A percentile compares a stretch with the other conserved stretches of the same genome.
phyloP scores from a whole-genome alignment of 495 filamentous ascomycete genomes.

The Annulohypoxylon maeteangense region DNA sequence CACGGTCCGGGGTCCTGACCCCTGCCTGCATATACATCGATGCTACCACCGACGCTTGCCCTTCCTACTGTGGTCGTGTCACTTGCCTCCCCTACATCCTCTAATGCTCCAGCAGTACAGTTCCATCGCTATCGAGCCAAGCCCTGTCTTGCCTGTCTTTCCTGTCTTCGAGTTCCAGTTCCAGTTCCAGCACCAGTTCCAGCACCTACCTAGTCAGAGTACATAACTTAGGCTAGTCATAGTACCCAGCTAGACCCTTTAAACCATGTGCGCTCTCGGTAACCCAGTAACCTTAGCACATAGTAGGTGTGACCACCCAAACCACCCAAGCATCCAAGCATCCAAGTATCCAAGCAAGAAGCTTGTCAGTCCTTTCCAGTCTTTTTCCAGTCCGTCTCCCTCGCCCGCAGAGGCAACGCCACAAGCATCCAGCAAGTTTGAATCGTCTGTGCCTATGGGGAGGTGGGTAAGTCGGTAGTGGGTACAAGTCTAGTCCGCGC shows the following conservation, averaged over 20 bases:
- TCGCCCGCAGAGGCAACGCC: constrained; percentile 28
- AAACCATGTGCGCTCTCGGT: constrained; percentile 39
- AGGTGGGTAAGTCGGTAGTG: constrained; percentile 21
- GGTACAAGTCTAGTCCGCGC: constrained; percentile 31
- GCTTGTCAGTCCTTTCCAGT: constrained; percentile 14
- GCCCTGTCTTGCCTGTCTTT: constrained; percentile 12
- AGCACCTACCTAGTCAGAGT: background rate
- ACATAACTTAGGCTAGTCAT: constrained; percentile 14
- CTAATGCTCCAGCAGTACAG: background rate
- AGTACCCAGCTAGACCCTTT: constrained; percentile 28
- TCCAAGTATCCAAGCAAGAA: background rate
- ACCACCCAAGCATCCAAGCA: background rate
- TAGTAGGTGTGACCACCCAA: background rate
- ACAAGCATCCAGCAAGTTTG: constrained; percentile 22
- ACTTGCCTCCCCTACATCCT: constrained; percentile 25
- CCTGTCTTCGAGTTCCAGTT: background rate
- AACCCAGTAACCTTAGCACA: constrained; percentile 29
- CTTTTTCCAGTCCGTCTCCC: constrained; percentile 8
- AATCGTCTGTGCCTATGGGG: constrained; percentile 38
- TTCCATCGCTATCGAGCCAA: constrained; percentile 33
- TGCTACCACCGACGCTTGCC: constrained; percentile 42
- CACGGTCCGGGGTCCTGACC: constrained; percentile 43
- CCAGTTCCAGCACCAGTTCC: background rate
- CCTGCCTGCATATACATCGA: constrained; percentile 43
- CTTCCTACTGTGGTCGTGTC: constrained; percentile 42